Conservation (phyloP, 164 flowering plant genomes). For the Kingdonia uniflora region DNA sequence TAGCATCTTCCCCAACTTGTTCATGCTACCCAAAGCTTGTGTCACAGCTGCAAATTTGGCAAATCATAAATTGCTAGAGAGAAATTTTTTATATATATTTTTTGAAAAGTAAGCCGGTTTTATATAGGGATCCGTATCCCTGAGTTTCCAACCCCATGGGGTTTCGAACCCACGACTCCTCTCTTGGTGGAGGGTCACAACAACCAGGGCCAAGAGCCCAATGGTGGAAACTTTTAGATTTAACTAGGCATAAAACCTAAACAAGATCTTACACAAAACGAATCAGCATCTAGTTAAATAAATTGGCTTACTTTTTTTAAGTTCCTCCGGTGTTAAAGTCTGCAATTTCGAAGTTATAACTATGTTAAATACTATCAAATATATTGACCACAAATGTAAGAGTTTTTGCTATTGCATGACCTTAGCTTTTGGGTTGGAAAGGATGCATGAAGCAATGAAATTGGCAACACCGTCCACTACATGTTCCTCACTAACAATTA, state of each 20-base stretch:
- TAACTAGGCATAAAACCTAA: too few relatives aligned
- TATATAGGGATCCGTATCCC: too few relatives aligned
- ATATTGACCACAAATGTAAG: not conserved
- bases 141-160: too few relatives aligned
- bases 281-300: too few relatives aligned
- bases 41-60: constrained; percentile 41
- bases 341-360: constrained; percentile 33
- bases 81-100: not conserved
- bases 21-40: too few relatives aligned
- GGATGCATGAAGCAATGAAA: constrained; percentile 82
- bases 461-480: constrained; percentile 92
- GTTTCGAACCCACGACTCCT: too few relatives aligned
- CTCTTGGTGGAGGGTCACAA: too few relatives aligned
- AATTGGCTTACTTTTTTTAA: constrained; percentile 61
- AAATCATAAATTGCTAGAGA: not conserved
- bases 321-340: constrained; percentile 61
- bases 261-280: too few relatives aligned
- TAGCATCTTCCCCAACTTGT: too few relatives aligned
- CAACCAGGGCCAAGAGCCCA: too few relatives aligned
- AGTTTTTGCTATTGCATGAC: constrained; percentile 18
- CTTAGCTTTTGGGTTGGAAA: constrained; percentile 73
- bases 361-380: constrained; percentile 8
- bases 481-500: constrained; percentile 67
- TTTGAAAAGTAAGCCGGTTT: too few relatives aligned
- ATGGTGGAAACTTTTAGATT: too few relatives aligned